Evolutionary conservation across 2,329 filamentous ascomycete species (phyloP), one percentile per base, ranked within the genome.

Genomic region (Plenodomus lindquistii): DNA sequence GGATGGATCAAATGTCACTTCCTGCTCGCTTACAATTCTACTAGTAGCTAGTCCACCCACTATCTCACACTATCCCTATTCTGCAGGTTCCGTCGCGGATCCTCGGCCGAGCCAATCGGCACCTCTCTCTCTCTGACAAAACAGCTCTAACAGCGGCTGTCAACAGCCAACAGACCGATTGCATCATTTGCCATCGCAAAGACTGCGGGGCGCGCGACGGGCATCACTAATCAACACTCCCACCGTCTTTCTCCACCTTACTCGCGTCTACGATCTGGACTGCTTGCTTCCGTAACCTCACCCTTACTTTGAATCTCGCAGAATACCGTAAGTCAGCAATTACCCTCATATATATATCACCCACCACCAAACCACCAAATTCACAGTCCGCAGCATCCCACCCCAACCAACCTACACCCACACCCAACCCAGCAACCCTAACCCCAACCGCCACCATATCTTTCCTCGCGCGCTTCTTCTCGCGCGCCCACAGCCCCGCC

Each of bases 391-490:
- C n/a, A n/a, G n/a, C n/a, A n/a, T n/a, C 27, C 27, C 27, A 31
- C 27, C 10, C 27, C 27, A 31, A 31, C 27, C 6, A 8, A 31
- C 15, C 27, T 24, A 24, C 22, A 5, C 22, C 5, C 22, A 24
- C 22, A 5, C 5, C 22, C 22, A 5, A 5, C 11, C 22, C 11
- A 11, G 11, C 22, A 5, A 5, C 22, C 22, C 22, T 11, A 24
- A 24, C 6, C 8, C 17, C 8, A 37, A 37, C 35, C 35, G 18
- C 35, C 8, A 85, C 70, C 76, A 84, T 85, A 78, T 80, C 80
- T 44, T 89, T 85, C 77, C 81, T 93, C 75, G 82, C 85, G 69
- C 81, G 83, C 70, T 80, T 95, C 71, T 94, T 96, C 70, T 78
- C 81, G 73, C 76, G 75, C 60, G 71, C 78, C 54, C 71, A 79